Evolutionary conservation across 1,284 basidiomycete genomes (phyloP).

Genomic region (Rhodotorula mucilaginosa): DNA sequence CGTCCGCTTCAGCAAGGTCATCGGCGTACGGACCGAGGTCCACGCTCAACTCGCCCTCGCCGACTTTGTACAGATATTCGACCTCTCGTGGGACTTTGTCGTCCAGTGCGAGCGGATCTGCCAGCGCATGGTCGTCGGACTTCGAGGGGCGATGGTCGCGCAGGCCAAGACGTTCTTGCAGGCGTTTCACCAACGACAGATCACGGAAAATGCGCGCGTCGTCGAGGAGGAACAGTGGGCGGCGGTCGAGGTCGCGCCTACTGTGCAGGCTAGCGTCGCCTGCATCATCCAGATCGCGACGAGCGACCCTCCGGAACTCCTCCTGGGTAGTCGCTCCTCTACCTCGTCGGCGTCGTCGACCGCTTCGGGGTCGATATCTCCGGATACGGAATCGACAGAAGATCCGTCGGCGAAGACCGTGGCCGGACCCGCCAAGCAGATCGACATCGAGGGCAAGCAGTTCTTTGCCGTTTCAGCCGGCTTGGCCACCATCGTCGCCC

Average conservation of each 20-base stretch:
- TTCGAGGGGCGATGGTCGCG: conserved; percentile 75
- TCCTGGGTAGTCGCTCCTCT: conserved; percentile 47
- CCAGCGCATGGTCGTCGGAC: conserved; percentile 83
- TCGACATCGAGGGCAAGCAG: conserved; percentile 76
- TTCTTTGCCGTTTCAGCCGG: conserved; percentile 88
- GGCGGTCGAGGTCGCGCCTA: conserved; percentile 68
- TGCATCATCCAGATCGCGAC: conserved; percentile 78
- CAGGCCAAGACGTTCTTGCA: conserved; percentile 87
- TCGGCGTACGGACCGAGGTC: conserved; percentile 72
- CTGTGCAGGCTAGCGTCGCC: conserved; percentile 68
- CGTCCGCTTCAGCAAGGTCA: conserved; percentile 70
- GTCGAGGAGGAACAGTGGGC: conserved; percentile 91
- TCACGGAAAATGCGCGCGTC: conserved; percentile 77
- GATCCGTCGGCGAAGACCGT: conserved; percentile 32
- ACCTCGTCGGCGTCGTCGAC: background rate
- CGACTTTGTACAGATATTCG: conserved; percentile 78
- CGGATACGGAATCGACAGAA: background rate
- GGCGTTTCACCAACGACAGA: conserved; percentile 75
- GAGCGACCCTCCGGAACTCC: conserved; percentile 69
- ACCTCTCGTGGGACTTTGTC: conserved; percentile 84
- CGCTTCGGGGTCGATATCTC: background rate
- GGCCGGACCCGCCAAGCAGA: conserved; percentile 60
- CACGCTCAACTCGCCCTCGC: conserved; percentile 69
- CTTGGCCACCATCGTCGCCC: conserved; percentile 67
- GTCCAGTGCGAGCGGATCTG: conserved; percentile 79